Evolutionary conservation across 2,329 filamentous ascomycete genomes (phyloP).

Genomic region (Beauveria caledonica): DNA sequence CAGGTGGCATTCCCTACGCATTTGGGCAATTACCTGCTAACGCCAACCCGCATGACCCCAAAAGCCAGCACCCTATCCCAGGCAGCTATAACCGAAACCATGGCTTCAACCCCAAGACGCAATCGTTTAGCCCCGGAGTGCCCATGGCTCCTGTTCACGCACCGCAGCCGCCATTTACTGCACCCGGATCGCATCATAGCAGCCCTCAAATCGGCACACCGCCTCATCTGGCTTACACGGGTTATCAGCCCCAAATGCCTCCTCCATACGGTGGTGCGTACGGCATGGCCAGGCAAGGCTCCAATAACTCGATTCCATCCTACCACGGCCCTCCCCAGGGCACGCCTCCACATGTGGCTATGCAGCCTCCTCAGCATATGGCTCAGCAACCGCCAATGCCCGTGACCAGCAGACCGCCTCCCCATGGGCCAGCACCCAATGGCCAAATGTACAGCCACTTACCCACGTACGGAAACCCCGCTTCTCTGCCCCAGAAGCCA

Average conservation of each 20-base stretch:
- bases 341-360: slow-evolving; percentile 20
- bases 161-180: slow-evolving; percentile 39
- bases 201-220: slow-evolving; percentile 46
- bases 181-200: slow-evolving; percentile 40
- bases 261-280: slow-evolving; percentile 43
- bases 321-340: slow-evolving; percentile 34
- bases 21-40: slow-evolving; percentile 72
- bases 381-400: slow-evolving; percentile 29
- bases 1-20: slow-evolving; percentile 50
- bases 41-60: slow-evolving; percentile 60
- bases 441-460: slow-evolving; percentile 43
- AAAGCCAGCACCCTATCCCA: slow-evolving; percentile 73
- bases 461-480: slow-evolving; percentile 50
- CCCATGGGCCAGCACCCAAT: slow-evolving; percentile 32
- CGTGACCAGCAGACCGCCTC: slow-evolving; percentile 34
- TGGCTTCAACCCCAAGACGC: slow-evolving; percentile 88
- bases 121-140: slow-evolving; percentile 71
- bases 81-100: slow-evolving; percentile 72
- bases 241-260: slow-evolving; percentile 37
- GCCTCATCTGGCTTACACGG: slow-evolving; percentile 38
- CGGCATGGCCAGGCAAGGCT: slow-evolving; percentile 48
- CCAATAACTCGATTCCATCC: slow-evolving; percentile 44
- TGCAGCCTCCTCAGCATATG: slow-evolving; percentile 33
- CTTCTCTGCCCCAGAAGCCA: slow-evolving; percentile 52
- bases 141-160: slow-evolving; percentile 41